Percentiles rank a stretch among this genome's conserved stretches.
Evolutionary conservation across 768 basidiomycete genomes (phyloP).

Genomic region (Trametes maxima): DNA sequence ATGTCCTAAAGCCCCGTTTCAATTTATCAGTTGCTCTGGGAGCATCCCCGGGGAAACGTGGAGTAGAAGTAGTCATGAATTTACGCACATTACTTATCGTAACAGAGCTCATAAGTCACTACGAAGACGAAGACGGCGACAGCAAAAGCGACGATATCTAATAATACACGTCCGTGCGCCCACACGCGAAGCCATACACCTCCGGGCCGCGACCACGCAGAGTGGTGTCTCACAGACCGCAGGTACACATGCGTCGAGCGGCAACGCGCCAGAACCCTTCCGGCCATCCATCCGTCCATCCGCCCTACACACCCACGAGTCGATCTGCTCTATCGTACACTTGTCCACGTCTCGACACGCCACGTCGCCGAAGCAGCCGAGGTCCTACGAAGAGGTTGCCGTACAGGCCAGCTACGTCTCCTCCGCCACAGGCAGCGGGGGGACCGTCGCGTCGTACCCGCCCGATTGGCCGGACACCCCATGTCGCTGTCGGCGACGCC

Average conservation of each 20-base stretch:
- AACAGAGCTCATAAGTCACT: conserved; percentile 3
- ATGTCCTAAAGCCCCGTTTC: no score
- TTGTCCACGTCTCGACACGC: background rate
- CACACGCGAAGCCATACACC: background rate
- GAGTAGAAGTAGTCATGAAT: background rate
- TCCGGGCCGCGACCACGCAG: background rate
- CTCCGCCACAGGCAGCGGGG: conserved; percentile 26
- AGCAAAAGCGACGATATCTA: background rate
- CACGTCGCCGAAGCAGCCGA: no score
- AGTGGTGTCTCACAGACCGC: background rate
- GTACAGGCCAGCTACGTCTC: conserved; percentile 11
- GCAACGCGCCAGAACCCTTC: background rate
- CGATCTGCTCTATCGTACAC: background rate
- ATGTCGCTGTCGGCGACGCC: conserved; percentile 26
- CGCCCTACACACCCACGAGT: background rate
- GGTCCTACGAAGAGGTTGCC: no score
- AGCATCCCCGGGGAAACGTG: background rate
- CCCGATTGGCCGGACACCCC: conserved; percentile 13
- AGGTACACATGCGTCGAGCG: background rate
- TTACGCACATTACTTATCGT: conserved; percentile 11
- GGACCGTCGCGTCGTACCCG: conserved; percentile 32
- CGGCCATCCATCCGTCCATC: background rate
- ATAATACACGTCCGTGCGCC: conserved; percentile 3
- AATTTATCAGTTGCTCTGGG: no score
- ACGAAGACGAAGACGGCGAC: conserved; percentile 4